Base-by-base conservation (phyloP, 2,329 filamentous ascomycete species). In the Pseudocercospora vitis region DNA sequence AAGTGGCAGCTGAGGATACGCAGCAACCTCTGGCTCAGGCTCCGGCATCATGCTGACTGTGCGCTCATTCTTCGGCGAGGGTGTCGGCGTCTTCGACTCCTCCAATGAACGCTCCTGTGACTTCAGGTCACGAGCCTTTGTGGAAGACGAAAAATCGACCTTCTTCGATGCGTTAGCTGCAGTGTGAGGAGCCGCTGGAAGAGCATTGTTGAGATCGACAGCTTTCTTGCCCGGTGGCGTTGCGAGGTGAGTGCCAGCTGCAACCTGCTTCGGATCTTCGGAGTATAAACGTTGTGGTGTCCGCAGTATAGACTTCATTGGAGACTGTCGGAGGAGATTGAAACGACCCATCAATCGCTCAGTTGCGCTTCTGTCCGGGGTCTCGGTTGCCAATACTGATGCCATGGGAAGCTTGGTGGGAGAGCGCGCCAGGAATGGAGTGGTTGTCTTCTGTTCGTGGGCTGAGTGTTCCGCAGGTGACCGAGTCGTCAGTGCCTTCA, bases 91-190 rank as follows among this genome's bases (percentile, higher is more conserved):
- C 61, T 52, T 63, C 35, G 53, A 66, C 2, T 62, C 63, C 3
- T 58, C 64, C 33, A 56, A 59, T 28, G 51, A 49, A 18, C 48
- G 59, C 11, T 55, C 42, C n/a, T 60, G 56, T 24, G 52, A 52
- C 24, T 68, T 70, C 14, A 70, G 66, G 14, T 68, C 61, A 7
- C 65, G 65, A 53, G 55, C 70, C 63, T 68, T 74, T 60, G 60
- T 88, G 81, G 29, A 71, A 1, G 85, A 86, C 0, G 87, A 90
- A 65, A 95, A 96, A 47, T 88, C 85, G 29, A 95, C 89, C 52
- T 82, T 86, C 74, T 95, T 95, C 70, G 84, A 84, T 6, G 87
- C 87, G 1, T 21, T 69, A 68, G 2, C 75, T 68, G 53, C 49
- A 49, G 49, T 31, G 16, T 50, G 48, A 79, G 79, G 26, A 84